phyloP scores from a whole-genome alignment of 2,329 filamentous ascomycete genomes.

The Aspergillus clavatus region DNA sequence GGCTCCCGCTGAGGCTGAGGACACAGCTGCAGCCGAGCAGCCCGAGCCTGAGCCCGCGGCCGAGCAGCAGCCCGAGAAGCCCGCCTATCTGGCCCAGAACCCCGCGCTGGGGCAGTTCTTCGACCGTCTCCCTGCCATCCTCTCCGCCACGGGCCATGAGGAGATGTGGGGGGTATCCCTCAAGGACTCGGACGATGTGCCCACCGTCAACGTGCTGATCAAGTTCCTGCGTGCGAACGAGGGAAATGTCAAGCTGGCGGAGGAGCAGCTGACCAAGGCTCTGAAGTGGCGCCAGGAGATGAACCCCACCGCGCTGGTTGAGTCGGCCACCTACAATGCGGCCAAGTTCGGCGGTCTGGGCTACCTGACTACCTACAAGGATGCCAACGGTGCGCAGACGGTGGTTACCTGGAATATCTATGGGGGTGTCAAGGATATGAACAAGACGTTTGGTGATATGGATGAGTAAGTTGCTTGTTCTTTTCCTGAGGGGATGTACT shows the following conservation, averaged over 20 bases:
- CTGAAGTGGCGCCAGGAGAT: conserved; percentile 77
- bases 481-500: too few species aligned
- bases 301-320: conserved; percentile 63
- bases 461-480: conserved; percentile 59
- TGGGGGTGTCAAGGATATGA: conserved; percentile 75
- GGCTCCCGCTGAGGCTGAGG: conserved; percentile 6
- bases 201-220: conserved; percentile 78
- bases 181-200: conserved; percentile 52
- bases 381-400: conserved; percentile 48
- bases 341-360: conserved; percentile 73
- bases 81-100: conserved; percentile 35
- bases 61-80: conserved; percentile 16
- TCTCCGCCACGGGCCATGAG: conserved; percentile 54
- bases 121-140: conserved; percentile 54
- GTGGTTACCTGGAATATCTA: conserved; percentile 93
- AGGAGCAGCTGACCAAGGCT: conserved; percentile 71
- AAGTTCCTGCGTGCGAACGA: conserved; percentile 92
- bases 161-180: conserved; percentile 88
- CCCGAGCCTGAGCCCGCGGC: not conserved
- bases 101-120: conserved; percentile 53
- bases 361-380: conserved; percentile 69
- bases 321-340: conserved; percentile 58
- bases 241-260: conserved; percentile 66
- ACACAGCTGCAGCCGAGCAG: conserved; percentile 3
- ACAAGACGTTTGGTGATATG: conserved; percentile 74